Base-by-base conservation (phyloP, 2,329 filamentous ascomycete genomes). In the Neoscytalidium dimidiatum region DNA sequence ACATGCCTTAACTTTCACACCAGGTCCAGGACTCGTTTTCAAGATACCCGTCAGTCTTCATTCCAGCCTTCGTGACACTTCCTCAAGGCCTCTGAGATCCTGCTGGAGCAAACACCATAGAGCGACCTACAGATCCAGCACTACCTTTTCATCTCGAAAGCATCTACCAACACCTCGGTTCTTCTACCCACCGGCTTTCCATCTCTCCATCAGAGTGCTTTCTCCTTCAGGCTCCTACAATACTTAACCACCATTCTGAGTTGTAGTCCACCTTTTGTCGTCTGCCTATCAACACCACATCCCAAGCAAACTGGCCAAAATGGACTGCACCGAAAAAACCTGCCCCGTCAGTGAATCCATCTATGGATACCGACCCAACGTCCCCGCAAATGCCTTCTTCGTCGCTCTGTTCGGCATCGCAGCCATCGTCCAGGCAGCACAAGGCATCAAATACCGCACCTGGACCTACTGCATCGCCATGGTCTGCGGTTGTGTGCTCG, bases 391-490 rank as follows among this genome's bases (percentile, higher is more conserved):
- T 69, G 75, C 80, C 53, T 81, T 85, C 75, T 86, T 86, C 71
- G 69, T 81, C 0, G 79, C 78, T 29, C 80, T 85, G 70, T 86
- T 86, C 70, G 82, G 74, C 33, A 23, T 84, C 2, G 77, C 81
- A 57, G 78, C 83, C 2, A 14, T 85, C 3, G 71, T 79, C 21
- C 85, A 88, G 53, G 53, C 85, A 21, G 74, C 73, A 0, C 74
- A 85, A 4, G 84, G 85, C 6, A 73, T 84, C 62, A 78, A 75
- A 56, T 84, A 81, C 70, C 80, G 80, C 64, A 85, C 85, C 67
- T 88, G 84, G 82, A 84, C 83, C 4, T 86, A 83, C 71, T 79
- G 82, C 75, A 72, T 82, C 29, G 84, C 81, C 0, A 77, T 86
- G 66, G 70, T 75, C 9, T 67, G 81, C 3, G 85, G 84, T 14